Conservation (phyloP, 2,329 filamentous ascomycete species). For the Hypoxylon sp. region DNA sequence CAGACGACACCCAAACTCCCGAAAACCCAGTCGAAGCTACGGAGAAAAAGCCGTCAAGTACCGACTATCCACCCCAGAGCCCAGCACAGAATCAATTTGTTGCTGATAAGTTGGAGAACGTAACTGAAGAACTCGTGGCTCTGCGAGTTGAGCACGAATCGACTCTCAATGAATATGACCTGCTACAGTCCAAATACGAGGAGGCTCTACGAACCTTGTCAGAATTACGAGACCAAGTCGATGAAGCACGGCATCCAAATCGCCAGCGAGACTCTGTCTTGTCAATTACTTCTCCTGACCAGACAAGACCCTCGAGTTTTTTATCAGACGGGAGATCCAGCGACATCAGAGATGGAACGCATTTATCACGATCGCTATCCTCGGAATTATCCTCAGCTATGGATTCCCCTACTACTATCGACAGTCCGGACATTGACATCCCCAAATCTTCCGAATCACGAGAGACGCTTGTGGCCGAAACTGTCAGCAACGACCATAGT, state of each 20-base stretch:
- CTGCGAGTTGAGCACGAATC: conserved; percentile 91
- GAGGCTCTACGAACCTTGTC: conserved; percentile 86
- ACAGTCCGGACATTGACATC: conserved; percentile 73
- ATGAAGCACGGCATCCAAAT: conserved; percentile 79
- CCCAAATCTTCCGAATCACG: conserved; percentile 61
- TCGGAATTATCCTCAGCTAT: conserved; percentile 92
- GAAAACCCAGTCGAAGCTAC: conserved; percentile 28
- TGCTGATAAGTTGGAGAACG: conserved; percentile 90
- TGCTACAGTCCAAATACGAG: conserved; percentile 90
- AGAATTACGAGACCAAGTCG: conserved; percentile 86
- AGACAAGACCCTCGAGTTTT: conserved; percentile 82
- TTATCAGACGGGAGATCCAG: conserved; percentile 82
- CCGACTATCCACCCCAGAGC: conserved; percentile 70
- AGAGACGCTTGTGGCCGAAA: conserved; percentile 57
- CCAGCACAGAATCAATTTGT: conserved; percentile 88
- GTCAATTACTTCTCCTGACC: conserved; percentile 65
- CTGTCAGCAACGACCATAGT: conserved; percentile 58
- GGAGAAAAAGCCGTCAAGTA: conserved; percentile 29
- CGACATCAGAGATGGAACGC: conserved; percentile 76
- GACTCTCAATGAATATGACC: conserved; percentile 84
- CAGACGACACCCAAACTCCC: conserved; percentile 24
- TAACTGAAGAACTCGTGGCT: conserved; percentile 92
- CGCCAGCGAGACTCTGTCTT: conserved; percentile 70
- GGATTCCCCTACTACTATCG: conserved; percentile 78
- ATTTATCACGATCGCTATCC: conserved; percentile 89